These are phyloP conservation scores for Rossbeevera mucosa DNA, from an alignment of 768 basidiomycete species.

Conservation along the genomic window DNA sequence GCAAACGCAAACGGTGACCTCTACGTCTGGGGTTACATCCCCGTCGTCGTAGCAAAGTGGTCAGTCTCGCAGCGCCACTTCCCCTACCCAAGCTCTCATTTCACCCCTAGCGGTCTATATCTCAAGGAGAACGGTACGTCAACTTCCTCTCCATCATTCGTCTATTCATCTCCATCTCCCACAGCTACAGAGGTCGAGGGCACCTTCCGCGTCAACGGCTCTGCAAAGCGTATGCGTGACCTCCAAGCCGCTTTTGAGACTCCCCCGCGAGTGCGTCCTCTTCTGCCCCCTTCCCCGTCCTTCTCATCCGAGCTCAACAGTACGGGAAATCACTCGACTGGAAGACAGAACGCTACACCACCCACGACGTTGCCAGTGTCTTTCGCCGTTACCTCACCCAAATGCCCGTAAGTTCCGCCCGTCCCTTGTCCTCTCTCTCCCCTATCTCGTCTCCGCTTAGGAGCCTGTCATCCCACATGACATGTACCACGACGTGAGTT, in stretches of 20 bases:
- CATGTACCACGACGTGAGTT: constrained; percentile 79
- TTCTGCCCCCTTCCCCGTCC: not conserved
- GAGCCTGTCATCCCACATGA: constrained; percentile 93
- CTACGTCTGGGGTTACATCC: constrained; percentile 92
- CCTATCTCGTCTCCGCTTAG: constrained; percentile 37
- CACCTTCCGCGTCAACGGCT: constrained; percentile 95
- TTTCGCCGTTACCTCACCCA: constrained; percentile 93
- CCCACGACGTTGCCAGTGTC: constrained; percentile 96
- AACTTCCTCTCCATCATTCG: not conserved
- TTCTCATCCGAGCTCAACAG: constrained; percentile 36
- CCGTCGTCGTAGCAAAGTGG: constrained; percentile 98
- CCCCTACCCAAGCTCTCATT: constrained; percentile 3
- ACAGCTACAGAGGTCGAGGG: constrained; percentile 87
- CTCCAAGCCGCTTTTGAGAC: constrained; percentile 87
- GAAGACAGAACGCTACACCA: constrained; percentile 80
- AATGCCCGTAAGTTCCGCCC: constrained; percentile 73
- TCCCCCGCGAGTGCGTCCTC: constrained; percentile 66
- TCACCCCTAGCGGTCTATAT: constrained; percentile 66
- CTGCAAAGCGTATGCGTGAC: constrained; percentile 91
- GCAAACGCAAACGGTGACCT: constrained; percentile 77
- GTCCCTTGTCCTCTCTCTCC: not conserved
- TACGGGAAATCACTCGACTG: constrained; percentile 94
- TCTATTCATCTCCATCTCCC: constrained; percentile 1
- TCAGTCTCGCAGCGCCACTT: constrained; percentile 36
- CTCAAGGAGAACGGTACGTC: constrained; percentile 85